phyloP scores from a whole-genome alignment of 306 rosid species.

The Aeschynomene evenia region DNA sequence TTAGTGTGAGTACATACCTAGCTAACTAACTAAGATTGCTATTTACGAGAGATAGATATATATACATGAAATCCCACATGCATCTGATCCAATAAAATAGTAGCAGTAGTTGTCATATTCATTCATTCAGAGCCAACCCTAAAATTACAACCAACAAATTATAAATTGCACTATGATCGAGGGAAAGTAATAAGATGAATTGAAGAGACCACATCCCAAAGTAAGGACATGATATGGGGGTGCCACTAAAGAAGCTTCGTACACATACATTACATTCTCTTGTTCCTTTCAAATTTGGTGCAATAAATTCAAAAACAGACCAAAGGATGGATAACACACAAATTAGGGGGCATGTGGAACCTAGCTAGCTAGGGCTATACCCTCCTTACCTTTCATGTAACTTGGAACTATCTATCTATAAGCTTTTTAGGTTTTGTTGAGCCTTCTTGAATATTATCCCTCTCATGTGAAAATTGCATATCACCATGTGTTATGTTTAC shows the following conservation, averaged over 20 bases:
- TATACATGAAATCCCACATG: neutral
- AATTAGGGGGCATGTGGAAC: constrained; percentile 12
- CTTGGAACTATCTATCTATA: neutral
- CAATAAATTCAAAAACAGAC: constrained; percentile 33
- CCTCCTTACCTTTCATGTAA: neutral
- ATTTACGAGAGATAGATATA: neutral
- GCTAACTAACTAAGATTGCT: neutral
- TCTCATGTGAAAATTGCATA: too few relatives aligned
- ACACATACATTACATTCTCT: constrained; percentile 44
- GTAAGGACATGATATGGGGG: constrained; percentile 33
- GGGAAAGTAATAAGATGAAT: neutral
- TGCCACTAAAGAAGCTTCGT: constrained; percentile 48
- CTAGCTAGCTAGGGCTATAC: neutral
- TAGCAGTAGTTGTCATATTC: neutral
- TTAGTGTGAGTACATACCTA: too few relatives aligned
- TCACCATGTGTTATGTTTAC: too few relatives aligned
- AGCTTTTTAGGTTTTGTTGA: too few relatives aligned
- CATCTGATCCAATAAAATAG: constrained; percentile 18
- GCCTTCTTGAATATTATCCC: too few relatives aligned
- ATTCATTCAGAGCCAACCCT: too few relatives aligned
- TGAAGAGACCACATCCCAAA: constrained; percentile 28
- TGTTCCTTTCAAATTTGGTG: constrained; percentile 49
- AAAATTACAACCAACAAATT: neutral
- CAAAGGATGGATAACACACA: constrained; percentile 17
- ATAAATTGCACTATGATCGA: constrained; percentile 30